A percentile compares a stretch with the other conserved stretches of the same genome.
phyloP scores from a whole-genome alignment of 371 early-diverging fungal species.

The Rhizopus delemar region DNA sequence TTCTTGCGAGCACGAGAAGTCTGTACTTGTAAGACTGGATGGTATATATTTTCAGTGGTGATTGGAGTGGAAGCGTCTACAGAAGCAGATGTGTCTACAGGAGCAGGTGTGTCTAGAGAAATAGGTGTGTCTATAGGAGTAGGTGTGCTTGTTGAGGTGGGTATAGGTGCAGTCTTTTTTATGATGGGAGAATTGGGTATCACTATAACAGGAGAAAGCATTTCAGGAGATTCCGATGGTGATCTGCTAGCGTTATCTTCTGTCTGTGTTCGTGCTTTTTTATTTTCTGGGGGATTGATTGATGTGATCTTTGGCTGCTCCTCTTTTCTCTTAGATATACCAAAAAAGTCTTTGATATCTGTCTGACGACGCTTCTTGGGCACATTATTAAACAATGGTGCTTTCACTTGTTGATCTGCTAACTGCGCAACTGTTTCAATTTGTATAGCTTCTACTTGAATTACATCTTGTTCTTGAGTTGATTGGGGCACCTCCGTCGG shows the following conservation, averaged over 20 bases:
- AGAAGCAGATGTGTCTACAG: neutral
- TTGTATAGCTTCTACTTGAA: too few relatives aligned
- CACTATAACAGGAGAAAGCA: neutral
- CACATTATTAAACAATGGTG: too few relatives aligned
- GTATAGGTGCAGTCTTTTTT: neutral
- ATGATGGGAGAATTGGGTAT: neutral
- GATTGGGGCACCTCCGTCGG: too few relatives aligned
- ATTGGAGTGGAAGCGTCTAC: neutral
- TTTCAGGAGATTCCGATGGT: neutral
- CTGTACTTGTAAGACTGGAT: too few relatives aligned
- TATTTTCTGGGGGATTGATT: neutral
- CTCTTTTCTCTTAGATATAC: neutral
- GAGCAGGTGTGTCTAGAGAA: neutral
- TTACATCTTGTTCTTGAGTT: too few relatives aligned
- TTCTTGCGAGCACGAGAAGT: too few relatives aligned
- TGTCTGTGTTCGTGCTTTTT: neutral
- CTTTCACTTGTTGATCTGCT: too few relatives aligned
- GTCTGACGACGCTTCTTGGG: neutral
- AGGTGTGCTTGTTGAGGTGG: neutral
- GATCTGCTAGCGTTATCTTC: neutral
- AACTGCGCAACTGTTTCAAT: too few relatives aligned
- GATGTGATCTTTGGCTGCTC: neutral
- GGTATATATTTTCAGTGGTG: too few relatives aligned
- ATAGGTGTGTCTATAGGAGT: neutral
- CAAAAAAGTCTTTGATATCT: slow-evolving; percentile 1